Evolutionary conservation across 2,329 filamentous ascomycete species (phyloP).

Genomic region (Colletotrichum echinochloae): DNA sequence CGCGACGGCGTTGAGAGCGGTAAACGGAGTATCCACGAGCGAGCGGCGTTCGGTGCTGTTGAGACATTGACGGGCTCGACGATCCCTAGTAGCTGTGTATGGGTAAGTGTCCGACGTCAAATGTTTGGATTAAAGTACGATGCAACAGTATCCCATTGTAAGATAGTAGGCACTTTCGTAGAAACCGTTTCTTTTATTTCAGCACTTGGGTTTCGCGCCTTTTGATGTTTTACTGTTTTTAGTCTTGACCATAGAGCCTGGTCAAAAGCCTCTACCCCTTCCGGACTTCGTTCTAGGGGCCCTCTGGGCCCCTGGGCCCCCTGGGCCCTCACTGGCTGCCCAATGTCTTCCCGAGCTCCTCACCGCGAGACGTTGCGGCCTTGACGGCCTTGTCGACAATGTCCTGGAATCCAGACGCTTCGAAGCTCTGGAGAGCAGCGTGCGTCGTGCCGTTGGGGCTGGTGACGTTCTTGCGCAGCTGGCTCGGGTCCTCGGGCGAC

Average conservation of each 20-base stretch:
- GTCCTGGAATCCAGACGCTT: slow-evolving; percentile 55
- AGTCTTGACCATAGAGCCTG: neutral
- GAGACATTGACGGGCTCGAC: no score
- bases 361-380: slow-evolving; percentile 56
- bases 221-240: neutral
- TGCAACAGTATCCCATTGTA: neutral
- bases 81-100: neutral
- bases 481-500: slow-evolving; percentile 58
- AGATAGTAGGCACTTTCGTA: neutral
- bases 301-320: no score
- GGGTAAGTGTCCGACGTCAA: no score
- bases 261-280: no score
- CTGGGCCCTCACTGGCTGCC: slow-evolving; percentile 39
- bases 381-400: slow-evolving; percentile 60
- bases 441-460: slow-evolving; percentile 65
- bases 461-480: slow-evolving; percentile 64
- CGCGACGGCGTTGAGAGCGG: neutral
- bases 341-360: slow-evolving; percentile 56
- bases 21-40: no score
- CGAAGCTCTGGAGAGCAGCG: slow-evolving; percentile 62
- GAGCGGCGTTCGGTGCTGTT: neutral
- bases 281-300: no score
- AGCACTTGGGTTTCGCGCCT: neutral
- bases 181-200: neutral
- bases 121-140: neutral